These are phyloP conservation scores for Aquilaria malaccensis DNA, from an alignment of 345 rosid species.

Conservation along the genomic window DNA sequence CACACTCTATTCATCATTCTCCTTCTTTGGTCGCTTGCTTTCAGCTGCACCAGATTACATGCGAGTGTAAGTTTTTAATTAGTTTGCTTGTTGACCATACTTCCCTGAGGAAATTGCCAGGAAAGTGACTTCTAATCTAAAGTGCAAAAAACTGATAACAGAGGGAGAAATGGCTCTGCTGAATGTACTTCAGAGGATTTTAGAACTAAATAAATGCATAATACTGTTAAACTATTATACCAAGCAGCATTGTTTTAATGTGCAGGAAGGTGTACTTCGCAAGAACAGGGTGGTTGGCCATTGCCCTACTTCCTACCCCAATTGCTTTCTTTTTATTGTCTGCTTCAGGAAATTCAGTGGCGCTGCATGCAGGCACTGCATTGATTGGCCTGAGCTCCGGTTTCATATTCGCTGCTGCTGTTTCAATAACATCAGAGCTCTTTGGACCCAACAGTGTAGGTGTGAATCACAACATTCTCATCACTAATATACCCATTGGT, in stretches of 20 bases:
- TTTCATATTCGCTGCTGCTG: constrained; percentile 91
- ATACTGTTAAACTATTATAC: no score
- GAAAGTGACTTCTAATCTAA: no score
- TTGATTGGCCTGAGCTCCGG: constrained; percentile 83
- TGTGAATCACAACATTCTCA: constrained; percentile 88
- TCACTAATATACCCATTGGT: constrained; percentile 89
- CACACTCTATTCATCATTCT: constrained; percentile 85
- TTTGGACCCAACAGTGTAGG: constrained; percentile 92
- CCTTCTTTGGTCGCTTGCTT: constrained; percentile 93
- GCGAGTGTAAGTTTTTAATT: constrained; percentile 47
- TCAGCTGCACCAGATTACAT: constrained; percentile 88
- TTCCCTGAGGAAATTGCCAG: no score
- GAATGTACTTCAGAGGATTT: background rate
- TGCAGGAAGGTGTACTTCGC: constrained; percentile 85
- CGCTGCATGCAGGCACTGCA: constrained; percentile 55
- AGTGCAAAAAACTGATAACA: no score
- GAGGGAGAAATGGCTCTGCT: no score
- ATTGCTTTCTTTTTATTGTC: constrained; percentile 73
- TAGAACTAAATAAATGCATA: no score
- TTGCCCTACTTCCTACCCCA: constrained; percentile 81
- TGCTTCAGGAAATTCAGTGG: constrained; percentile 34
- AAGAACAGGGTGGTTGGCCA: constrained; percentile 85
- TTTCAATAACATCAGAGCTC: constrained; percentile 86
- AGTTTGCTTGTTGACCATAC: background rate
- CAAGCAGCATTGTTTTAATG: background rate